These are phyloP conservation scores for Scedosporium boydii DNA, from an alignment of 2,329 filamentous ascomycete species.

Conservation along the genomic window DNA sequence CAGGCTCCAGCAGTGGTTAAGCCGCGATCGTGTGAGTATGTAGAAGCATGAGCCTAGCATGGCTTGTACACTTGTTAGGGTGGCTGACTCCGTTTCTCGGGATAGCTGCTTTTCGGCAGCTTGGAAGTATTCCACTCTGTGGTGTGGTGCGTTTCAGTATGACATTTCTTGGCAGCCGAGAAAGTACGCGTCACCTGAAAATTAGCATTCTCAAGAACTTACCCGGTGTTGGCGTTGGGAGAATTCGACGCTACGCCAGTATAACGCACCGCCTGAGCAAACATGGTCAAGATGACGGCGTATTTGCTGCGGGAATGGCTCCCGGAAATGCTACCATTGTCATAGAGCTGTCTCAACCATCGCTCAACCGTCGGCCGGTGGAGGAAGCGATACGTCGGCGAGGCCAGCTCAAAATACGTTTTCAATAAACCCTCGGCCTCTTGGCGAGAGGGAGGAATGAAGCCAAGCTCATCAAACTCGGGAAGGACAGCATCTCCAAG, in stretches of 20 bases:
- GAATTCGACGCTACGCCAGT: neutral
- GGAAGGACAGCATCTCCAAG: neutral
- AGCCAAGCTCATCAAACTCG: neutral
- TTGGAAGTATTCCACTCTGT: conserved; percentile 21
- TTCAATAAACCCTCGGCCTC: conserved; percentile 15
- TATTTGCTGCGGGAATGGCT: neutral
- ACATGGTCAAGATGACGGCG: neutral
- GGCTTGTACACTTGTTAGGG: conserved; percentile 30
- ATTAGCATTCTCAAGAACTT: neutral
- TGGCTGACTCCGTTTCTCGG: conserved; percentile 26
- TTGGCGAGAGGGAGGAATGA: neutral
- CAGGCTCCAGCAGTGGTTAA: conserved; percentile 37
- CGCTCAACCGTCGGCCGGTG: conserved; percentile 25
- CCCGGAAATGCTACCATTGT: neutral
- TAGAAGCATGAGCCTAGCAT: conserved; percentile 32
- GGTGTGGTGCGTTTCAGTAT: conserved; percentile 7
- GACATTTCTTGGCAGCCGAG: neutral
- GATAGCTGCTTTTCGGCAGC: conserved; percentile 27
- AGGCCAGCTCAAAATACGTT: conserved; percentile 26
- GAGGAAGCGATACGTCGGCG: conserved; percentile 26
- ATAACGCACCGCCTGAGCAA: neutral
- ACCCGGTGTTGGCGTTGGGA: neutral
- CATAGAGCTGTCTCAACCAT: conserved; percentile 31
- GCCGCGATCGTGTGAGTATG: conserved; percentile 31
- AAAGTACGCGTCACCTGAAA: neutral